Evolutionary conservation across 495 filamentous ascomycete genomes (phyloP).

Genomic region (Aspergillus bridgeri): DNA sequence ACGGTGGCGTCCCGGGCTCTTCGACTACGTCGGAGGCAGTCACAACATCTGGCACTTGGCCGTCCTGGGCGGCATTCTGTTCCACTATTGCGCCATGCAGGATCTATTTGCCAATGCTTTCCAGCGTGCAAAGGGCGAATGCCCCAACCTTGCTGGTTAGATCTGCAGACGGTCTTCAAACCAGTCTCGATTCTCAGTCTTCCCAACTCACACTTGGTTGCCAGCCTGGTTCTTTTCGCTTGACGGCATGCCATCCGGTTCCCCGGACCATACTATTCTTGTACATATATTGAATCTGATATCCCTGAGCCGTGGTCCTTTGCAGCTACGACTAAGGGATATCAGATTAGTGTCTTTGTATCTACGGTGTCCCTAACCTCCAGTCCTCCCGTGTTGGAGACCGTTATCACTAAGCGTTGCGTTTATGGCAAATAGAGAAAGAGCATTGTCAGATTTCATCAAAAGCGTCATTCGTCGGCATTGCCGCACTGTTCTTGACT

Average conservation of each 20-base stretch:
- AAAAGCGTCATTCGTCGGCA: neutral
- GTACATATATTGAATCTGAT: neutral
- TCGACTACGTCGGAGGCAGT: constrained; percentile 90
- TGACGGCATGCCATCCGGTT: neutral
- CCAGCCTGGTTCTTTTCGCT: neutral
- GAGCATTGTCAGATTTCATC: neutral
- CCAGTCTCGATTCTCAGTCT: neutral
- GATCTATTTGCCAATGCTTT: constrained; percentile 89
- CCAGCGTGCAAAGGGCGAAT: constrained; percentile 57
- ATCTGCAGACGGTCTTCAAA: neutral
- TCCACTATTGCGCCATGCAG: constrained; percentile 95
- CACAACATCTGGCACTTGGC: constrained; percentile 99
- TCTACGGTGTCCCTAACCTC: neutral
- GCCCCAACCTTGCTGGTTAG: constrained; percentile 36
- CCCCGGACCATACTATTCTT: neutral
- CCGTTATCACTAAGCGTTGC: neutral
- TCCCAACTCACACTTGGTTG: neutral
- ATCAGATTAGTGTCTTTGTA: neutral
- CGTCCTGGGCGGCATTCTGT: constrained; percentile 92
- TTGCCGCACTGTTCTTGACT: neutral
- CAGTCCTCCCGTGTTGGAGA: neutral
- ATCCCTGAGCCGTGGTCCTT: neutral
- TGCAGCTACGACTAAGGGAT: neutral
- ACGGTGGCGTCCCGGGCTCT: constrained; percentile 84
- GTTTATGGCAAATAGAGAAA: neutral